A percentile compares a stretch with the other conserved stretches of the same genome.
These are phyloP conservation scores for Darksidea phi DNA, from an alignment of 495 filamentous ascomycete genomes.

Conservation along the genomic window DNA sequence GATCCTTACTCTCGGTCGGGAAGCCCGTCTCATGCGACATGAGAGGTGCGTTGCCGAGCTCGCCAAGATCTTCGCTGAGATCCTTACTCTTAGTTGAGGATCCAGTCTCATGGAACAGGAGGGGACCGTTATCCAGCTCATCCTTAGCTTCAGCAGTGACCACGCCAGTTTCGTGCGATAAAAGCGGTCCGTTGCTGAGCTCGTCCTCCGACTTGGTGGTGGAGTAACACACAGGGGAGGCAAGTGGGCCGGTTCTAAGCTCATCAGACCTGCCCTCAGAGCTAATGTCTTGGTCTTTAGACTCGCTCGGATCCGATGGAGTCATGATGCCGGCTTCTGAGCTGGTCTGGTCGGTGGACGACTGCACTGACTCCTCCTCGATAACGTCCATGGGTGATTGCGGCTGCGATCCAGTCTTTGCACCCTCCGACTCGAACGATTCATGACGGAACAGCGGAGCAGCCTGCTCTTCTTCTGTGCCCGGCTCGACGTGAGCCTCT, in stretches of 20 bases:
- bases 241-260: not conserved
- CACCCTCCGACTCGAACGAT: not conserved
- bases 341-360: not conserved
- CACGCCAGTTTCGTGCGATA: not conserved
- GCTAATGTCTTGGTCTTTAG: not conserved
- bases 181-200: slow-evolving; percentile 7
- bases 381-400: not conserved
- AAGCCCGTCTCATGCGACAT: slow-evolving; percentile 6
- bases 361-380: slow-evolving; percentile 2
- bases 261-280: slow-evolving; percentile 5
- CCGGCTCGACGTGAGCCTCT: not conserved
- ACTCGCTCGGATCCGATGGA: not conserved
- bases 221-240: not conserved
- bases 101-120: too few relatives aligned
- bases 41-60: too few relatives aligned
- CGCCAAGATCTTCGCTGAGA: too few relatives aligned
- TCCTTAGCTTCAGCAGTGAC: too few relatives aligned
- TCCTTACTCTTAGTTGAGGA: too few relatives aligned
- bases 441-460: slow-evolving; percentile 19
- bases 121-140: too few relatives aligned
- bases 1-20: not conserved
- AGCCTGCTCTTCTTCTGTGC: not conserved
- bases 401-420: not conserved
- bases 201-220: not conserved
- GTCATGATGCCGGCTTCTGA: not conserved